Evolutionary conservation across 345 rosid genomes (phyloP).

Genomic region (Eucalyptus pauciflora): DNA sequence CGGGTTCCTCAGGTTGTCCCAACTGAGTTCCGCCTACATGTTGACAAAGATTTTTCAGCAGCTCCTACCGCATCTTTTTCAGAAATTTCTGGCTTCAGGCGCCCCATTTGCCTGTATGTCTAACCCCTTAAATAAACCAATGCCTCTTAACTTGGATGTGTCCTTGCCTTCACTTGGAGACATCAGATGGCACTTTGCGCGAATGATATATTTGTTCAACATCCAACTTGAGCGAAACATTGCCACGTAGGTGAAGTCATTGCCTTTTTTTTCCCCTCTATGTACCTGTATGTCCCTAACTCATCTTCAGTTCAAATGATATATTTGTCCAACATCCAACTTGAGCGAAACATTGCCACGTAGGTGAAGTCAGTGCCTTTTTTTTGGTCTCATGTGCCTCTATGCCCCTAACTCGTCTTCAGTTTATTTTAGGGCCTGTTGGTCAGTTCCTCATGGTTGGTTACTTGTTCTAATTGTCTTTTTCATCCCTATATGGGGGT

Average conservation of each 20-base stretch:
- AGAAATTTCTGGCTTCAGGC: constrained; percentile 19
- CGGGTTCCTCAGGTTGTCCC: constrained; percentile 17
- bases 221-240: constrained; percentile 85
- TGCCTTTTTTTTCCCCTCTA: not conserved
- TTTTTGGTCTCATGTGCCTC: not conserved
- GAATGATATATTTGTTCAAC: constrained; percentile 74
- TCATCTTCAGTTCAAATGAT: constrained; percentile 24
- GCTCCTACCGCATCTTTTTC: constrained; percentile 17
- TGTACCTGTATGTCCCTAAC: not conserved
- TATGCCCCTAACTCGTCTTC: not conserved
- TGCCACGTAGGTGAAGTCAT: constrained; percentile 66
- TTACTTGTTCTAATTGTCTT: not conserved
- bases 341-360: constrained; percentile 84
- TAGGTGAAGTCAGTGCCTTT: constrained; percentile 22
- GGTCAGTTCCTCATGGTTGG: not conserved
- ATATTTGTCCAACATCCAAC: constrained; percentile 69
- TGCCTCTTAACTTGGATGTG: constrained; percentile 64
- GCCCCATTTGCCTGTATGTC: constrained; percentile 70
- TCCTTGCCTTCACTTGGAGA: constrained; percentile 65
- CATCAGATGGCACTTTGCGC: constrained; percentile 59
- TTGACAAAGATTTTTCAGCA: constrained; percentile 21
- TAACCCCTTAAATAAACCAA: constrained; percentile 66
- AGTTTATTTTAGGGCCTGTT: not conserved
- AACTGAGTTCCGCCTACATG: constrained; percentile 6
- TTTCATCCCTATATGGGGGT: not conserved